Evolutionary conservation across 73 alveolate species (phyloP).

Genomic region (Paramecium tetraurelia): DNA sequence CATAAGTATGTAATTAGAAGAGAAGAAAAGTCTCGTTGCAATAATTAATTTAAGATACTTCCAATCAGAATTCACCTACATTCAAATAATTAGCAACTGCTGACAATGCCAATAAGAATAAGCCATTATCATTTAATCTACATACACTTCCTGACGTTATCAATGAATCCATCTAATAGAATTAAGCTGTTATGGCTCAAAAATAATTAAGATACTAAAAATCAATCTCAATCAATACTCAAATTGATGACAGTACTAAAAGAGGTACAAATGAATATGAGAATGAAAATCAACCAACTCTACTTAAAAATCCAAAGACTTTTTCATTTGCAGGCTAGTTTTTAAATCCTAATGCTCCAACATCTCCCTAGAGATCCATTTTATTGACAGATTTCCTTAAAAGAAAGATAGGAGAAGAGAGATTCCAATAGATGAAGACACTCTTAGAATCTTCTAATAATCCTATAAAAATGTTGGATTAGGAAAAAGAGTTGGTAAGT

Average conservation of each 20-base stretch:
- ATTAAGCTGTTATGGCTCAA: neutral
- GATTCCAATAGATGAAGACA: neutral
- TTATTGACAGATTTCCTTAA: slow-evolving; percentile 28
- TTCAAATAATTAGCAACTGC: slow-evolving; percentile 19
- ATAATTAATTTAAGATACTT: neutral
- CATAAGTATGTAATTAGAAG: neutral
- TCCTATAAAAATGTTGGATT: neutral
- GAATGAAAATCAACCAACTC: slow-evolving; percentile 2
- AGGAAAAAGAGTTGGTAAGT: neutral
- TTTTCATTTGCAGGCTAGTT: slow-evolving; percentile 5
- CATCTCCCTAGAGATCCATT: slow-evolving; percentile 17
- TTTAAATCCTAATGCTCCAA: slow-evolving; percentile 26
- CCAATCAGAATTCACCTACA: neutral
- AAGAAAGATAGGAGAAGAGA: slow-evolving; percentile 25
- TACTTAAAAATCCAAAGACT: neutral
- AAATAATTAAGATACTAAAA: neutral
- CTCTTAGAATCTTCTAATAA: neutral
- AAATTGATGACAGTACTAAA: neutral
- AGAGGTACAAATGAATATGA: neutral
- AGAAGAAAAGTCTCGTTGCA: neutral
- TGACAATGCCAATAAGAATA: neutral
- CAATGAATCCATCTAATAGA: neutral
- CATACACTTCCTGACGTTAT: slow-evolving; percentile 25
- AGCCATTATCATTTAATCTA: neutral
- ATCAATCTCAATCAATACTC: neutral